Conservation (phyloP, 129 eudicot species). For the Helichrysum umbraculigerum region DNA sequence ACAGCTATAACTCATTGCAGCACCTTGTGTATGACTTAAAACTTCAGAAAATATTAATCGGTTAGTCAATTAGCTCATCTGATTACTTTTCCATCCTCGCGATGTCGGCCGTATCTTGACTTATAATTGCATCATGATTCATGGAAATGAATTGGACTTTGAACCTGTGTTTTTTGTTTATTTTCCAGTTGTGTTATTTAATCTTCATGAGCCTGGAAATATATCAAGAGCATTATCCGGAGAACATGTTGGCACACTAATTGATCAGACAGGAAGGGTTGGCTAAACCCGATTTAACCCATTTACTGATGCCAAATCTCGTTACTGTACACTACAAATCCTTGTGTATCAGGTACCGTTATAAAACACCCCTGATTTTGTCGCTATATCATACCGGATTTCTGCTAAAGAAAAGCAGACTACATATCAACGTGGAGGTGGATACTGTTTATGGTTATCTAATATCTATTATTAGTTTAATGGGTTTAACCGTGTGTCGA, state of each 20-base stretch:
- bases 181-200: conserved; percentile 75
- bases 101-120: neutral
- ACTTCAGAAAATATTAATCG: neutral
- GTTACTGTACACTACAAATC: neutral
- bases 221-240: conserved; percentile 91
- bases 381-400: neutral
- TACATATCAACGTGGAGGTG: neutral
- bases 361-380: conserved; percentile 1
- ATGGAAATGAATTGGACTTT: neutral
- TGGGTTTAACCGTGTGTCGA: neutral
- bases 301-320: neutral
- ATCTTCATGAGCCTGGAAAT: conserved; percentile 92
- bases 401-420: conserved; percentile 2
- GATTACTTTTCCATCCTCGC: neutral
- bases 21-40: neutral
- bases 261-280: conserved; percentile 75
- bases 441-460: conserved; percentile 10
- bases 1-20: neutral
- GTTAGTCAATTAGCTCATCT: neutral
- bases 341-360: conserved; percentile 3
- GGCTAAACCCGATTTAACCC: conserved; percentile 26
- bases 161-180: neutral
- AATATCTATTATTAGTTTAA: neutral
- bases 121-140: neutral
- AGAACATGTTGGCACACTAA: conserved; percentile 80